phyloP scores from a whole-genome alignment of 208 protist genomes.

The Acanthamoeba lenticulata region DNA sequence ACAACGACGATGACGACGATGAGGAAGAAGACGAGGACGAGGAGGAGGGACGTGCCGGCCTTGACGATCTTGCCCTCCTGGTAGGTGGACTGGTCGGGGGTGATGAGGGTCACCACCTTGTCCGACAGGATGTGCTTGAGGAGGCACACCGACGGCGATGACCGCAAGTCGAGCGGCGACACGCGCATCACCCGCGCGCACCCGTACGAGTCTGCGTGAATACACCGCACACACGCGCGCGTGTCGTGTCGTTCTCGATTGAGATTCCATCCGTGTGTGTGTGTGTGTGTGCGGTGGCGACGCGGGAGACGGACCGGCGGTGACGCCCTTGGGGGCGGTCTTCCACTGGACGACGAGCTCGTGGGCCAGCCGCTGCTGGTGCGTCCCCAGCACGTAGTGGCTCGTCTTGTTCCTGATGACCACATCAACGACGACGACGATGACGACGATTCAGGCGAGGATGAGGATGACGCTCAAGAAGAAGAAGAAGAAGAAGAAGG shows the following conservation, averaged over 20 bases:
- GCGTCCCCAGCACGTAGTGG: not conserved
- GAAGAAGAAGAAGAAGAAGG: not conserved
- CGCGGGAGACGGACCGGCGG: not conserved
- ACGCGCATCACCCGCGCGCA: not conserved
- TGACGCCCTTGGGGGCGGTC: not conserved
- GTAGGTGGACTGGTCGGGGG: constrained; percentile 17
- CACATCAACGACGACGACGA: too few species aligned
- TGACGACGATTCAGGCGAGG: too few species aligned
- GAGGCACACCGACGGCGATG: not conserved
- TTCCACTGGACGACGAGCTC: constrained; percentile 51
- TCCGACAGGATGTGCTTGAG: constrained; percentile 32
- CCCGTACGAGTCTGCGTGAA: not conserved
- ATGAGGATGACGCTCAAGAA: too few species aligned
- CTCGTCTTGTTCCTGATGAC: not conserved
- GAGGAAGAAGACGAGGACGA: not conserved
- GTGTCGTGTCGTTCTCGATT: not conserved
- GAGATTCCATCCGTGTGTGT: too few species aligned
- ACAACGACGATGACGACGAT: not conserved
- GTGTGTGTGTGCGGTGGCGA: not conserved
- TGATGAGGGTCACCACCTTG: constrained; percentile 35
- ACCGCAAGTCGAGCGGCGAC: constrained; percentile 40
- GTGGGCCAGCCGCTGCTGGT: not conserved
- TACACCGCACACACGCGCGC: not conserved
- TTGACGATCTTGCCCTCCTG: constrained; percentile 26
- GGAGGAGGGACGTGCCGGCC: not conserved